phyloP scores from a whole-genome alignment of 768 basidiomycete genomes.

The Lactarius quietus region DNA sequence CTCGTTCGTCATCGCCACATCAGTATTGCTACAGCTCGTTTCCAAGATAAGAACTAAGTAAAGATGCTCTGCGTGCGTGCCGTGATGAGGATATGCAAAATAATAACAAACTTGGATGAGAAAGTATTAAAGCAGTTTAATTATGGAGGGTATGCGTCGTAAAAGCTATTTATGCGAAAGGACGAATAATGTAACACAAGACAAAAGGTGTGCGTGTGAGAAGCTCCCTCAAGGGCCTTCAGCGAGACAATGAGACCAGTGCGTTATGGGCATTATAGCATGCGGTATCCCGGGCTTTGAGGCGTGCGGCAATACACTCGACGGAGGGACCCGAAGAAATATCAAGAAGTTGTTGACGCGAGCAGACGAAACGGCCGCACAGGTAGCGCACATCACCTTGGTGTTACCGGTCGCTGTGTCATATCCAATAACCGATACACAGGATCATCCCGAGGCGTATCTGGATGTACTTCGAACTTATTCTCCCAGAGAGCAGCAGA shows the following conservation, averaged over 20 bases:
- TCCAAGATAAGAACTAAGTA: neutral
- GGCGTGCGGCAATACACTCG: neutral
- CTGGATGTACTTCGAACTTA: conserved; percentile 83
- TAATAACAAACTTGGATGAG: neutral
- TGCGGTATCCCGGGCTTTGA: neutral
- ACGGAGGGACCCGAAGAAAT: neutral
- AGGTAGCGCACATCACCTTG: neutral
- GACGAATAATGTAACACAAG: neutral
- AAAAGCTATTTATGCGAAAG: neutral
- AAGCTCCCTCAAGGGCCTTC: neutral
- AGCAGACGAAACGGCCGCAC: neutral
- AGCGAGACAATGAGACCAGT: neutral
- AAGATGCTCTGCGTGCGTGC: neutral
- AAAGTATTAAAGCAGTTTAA: neutral
- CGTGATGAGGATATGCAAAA: conserved; percentile 2
- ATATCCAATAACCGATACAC: conserved; percentile 30
- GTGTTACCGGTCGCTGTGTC: conserved; percentile 14
- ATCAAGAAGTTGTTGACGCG: neutral
- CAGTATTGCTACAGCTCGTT: neutral
- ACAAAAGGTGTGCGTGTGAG: neutral
- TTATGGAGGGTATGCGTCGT: neutral
- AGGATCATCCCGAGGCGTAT: conserved; percentile 67
- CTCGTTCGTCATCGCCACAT: neutral
- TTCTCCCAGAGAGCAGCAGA: conserved; percentile 84
- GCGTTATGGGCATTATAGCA: neutral